Percentiles rank a stretch among this genome's conserved stretches.
Conservation (phyloP, 495 filamentous ascomycete genomes). For the Penicillium goetzii region DNA sequence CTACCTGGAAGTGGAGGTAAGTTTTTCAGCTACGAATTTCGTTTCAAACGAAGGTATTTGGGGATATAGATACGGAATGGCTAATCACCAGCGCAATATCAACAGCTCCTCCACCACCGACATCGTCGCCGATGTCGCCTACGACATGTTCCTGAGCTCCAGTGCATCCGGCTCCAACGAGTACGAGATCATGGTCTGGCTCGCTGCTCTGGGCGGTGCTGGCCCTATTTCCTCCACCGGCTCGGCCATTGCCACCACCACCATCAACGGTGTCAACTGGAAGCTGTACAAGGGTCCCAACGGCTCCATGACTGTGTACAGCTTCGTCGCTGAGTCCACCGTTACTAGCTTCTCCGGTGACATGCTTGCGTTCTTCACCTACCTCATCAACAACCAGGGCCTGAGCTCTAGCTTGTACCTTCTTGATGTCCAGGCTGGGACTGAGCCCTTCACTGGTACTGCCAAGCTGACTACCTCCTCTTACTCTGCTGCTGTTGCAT, state of each 20-base stretch:
- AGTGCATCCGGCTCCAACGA: slow-evolving; percentile 48
- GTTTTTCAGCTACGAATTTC: slow-evolving; percentile 4
- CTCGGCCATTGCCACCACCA: slow-evolving; percentile 55
- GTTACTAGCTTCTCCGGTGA: slow-evolving; percentile 58
- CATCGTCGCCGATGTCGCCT: slow-evolving; percentile 65
- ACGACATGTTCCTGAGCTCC: slow-evolving; percentile 64
- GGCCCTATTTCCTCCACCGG: slow-evolving; percentile 65
- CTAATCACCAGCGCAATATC: neutral
- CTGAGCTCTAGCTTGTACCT: slow-evolving; percentile 58
- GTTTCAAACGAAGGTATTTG: neutral
- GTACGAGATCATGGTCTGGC: slow-evolving; percentile 77
- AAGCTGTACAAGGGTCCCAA: slow-evolving; percentile 61
- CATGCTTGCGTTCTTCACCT: slow-evolving; percentile 58
- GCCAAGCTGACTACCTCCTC: slow-evolving; percentile 41
- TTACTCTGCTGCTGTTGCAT: slow-evolving; percentile 49
- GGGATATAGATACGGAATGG: neutral
- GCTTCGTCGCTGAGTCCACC: slow-evolving; percentile 58
- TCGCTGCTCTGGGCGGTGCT: slow-evolving; percentile 62
- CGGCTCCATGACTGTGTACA: slow-evolving; percentile 60
- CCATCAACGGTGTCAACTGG: slow-evolving; percentile 54
- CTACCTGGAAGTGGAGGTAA: slow-evolving; percentile 59
- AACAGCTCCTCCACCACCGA: slow-evolving; percentile 57
- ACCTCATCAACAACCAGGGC: slow-evolving; percentile 55
- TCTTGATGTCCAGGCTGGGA: slow-evolving; percentile 57
- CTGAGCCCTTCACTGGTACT: slow-evolving; percentile 57